A percentile compares a stretch with the other conserved stretches of the same genome.
Conservation (phyloP, 2,329 filamentous ascomycete genomes). For the Fusarium tjaetaba region DNA sequence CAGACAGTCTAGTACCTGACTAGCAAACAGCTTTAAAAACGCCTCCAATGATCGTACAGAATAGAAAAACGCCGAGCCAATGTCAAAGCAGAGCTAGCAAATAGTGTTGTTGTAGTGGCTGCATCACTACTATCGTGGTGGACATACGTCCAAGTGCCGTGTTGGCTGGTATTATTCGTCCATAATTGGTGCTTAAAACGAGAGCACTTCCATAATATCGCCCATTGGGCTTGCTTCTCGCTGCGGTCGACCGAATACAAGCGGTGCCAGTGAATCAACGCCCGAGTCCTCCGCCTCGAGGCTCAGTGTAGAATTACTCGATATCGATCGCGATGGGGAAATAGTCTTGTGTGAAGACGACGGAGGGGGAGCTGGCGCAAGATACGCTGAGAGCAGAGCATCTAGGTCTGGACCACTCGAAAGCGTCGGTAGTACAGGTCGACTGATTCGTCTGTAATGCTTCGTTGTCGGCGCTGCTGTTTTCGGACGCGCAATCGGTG, state of each 20-base stretch:
- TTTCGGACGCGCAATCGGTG: constrained; percentile 24
- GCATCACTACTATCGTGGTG: background rate
- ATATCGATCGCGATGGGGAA: constrained; percentile 35
- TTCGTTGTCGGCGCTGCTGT: constrained; percentile 25
- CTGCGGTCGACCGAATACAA: constrained; percentile 35
- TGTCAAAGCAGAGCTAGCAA: constrained; percentile 24
- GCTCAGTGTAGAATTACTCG: constrained; percentile 33
- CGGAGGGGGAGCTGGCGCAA: constrained; percentile 22
- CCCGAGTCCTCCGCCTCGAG: constrained; percentile 31
- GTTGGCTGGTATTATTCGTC: background rate
- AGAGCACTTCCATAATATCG: constrained; percentile 36
- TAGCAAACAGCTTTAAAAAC: constrained; percentile 19
- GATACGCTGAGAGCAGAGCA: constrained; percentile 34
- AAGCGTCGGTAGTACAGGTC: constrained; percentile 30
- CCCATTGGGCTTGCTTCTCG: constrained; percentile 31
- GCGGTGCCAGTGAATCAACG: constrained; percentile 24
- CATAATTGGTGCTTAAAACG: background rate
- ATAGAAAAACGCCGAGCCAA: constrained; percentile 19
- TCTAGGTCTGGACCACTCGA: constrained; percentile 29
- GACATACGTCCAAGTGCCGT: background rate
- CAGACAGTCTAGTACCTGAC: constrained; percentile 31
- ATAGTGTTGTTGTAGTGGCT: constrained; percentile 2
- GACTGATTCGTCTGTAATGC: constrained; percentile 37
- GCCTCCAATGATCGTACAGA: constrained; percentile 28
- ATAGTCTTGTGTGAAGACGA: constrained; percentile 15